Conservation (phyloP, 2,329 filamentous ascomycete genomes). For the Beauveria sp. region DNA sequence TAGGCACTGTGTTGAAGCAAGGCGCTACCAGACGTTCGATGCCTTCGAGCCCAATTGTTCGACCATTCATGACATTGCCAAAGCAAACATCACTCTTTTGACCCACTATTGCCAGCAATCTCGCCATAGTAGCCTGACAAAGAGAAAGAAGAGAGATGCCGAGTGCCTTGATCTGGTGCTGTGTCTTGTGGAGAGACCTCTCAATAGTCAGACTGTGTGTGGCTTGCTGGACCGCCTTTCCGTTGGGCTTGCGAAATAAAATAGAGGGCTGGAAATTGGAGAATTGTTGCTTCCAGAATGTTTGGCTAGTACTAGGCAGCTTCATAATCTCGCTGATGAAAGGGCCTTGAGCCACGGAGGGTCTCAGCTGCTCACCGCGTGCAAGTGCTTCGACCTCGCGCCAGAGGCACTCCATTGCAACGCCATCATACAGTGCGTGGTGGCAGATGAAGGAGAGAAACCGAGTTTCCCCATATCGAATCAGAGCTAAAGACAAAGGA, state of each 20-base stretch:
- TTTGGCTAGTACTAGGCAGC: constrained; percentile 40
- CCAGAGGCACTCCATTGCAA: constrained; percentile 63
- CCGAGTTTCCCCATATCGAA: constrained; percentile 22
- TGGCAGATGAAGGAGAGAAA: constrained; percentile 53
- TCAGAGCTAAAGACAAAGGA: constrained; percentile 37
- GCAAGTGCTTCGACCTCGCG: constrained; percentile 60
- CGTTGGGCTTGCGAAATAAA: constrained; percentile 19
- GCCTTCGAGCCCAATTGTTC: constrained; percentile 56
- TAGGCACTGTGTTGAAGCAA: constrained; percentile 83
- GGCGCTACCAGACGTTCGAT: constrained; percentile 73
- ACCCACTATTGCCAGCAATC: constrained; percentile 50
- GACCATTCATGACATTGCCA: constrained; percentile 76
- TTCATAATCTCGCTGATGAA: constrained; percentile 56
- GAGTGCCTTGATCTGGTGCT: constrained; percentile 41
- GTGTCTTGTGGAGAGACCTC: constrained; percentile 36
- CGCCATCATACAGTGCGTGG: constrained; percentile 82
- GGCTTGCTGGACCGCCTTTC: constrained; percentile 21
- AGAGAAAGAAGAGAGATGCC: constrained; percentile 58
- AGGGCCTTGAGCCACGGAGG: constrained; percentile 47
- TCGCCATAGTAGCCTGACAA: constrained; percentile 67
- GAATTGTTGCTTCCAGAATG: constrained; percentile 60
- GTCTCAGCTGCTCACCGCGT: constrained; percentile 35
- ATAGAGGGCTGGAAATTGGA: constrained; percentile 34
- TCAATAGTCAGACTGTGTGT: constrained; percentile 23
- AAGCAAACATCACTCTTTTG: constrained; percentile 66